Base-by-base conservation (phyloP, 352 stramenopile species). In the Discostella stelligera region DNA sequence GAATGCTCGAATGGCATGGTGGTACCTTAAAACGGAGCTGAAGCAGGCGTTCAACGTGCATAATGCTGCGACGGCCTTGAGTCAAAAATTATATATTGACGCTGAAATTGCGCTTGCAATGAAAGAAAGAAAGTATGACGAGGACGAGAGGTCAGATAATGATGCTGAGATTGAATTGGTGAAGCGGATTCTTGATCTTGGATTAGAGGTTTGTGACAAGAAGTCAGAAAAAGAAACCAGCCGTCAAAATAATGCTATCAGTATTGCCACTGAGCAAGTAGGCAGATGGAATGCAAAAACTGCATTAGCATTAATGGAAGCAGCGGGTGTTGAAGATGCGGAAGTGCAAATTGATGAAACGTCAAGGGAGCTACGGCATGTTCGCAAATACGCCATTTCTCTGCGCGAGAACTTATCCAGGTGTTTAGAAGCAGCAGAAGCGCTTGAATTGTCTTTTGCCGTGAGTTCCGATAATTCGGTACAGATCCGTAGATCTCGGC, bases 271-370 rank as follows among this genome's bases (percentile, higher is more conserved):
- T 2, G 66, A 80, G 69, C 55, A 78, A 69, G 67, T 87, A 25
- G 87, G 87, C 21, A 72, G 81, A 48, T 93, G 87, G 87, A 74
- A 93, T 69, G 64, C 81, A 23, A 74, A 86, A 52, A 58, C 88
- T 5, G 74, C 84, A n/a, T 63, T 84, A 60, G 65, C 77, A 37
- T 82, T 93, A 46, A 80, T 93, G 73, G 76, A 89, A 71, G 83
- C 83, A 39, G 75, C 88, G 0, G 87, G 85, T 8, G 74, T 91
- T 20, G 59, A 73, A 68, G 84, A 93, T 83, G 76, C 83, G 23
- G 82, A 87, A 63, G 81, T 93, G 7, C 75, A 80, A 58, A 79
- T 91, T 30, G 81, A 91, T 80, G 85, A 90, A 78, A 89, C 83
- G 25, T 88, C 87, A 48, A 66, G 81, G 37, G 84, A 91, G 60